Conservation (phyloP, 2,329 filamentous ascomycete genomes). For the Venturia asperata region DNA sequence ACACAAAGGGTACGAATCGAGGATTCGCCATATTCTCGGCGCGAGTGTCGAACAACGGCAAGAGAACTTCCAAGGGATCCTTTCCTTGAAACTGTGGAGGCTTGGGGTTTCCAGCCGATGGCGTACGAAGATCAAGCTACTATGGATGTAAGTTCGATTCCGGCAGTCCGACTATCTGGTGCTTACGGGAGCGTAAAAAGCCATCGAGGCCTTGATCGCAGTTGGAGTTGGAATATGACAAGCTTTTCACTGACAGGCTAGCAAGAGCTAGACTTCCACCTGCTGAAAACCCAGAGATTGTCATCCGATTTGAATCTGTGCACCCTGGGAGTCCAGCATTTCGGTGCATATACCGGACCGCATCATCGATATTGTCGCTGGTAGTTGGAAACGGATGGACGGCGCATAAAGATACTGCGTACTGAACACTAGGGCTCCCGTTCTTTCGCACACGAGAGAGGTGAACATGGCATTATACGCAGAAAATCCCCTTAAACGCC, state of each 20-base stretch:
- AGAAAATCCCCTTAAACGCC: constrained; percentile 40
- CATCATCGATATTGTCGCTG: constrained; percentile 40
- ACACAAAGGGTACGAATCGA: constrained; percentile 35
- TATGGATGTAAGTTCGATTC: background rate
- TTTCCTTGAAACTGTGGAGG: constrained; percentile 29
- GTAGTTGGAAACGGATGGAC: constrained; percentile 36
- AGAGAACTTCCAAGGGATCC: constrained; percentile 36
- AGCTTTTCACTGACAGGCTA: constrained; percentile 23
- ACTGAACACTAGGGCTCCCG: constrained; percentile 37
- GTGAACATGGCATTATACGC: constrained; percentile 35
- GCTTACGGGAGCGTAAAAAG: constrained; percentile 34
- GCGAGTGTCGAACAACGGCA: constrained; percentile 39
- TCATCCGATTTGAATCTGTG: constrained; percentile 37
- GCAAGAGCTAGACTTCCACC: constrained; percentile 41
- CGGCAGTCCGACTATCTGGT: background rate
- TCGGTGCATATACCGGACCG: constrained; percentile 35
- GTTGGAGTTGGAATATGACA: constrained; percentile 25
- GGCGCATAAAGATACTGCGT: constrained; percentile 39
- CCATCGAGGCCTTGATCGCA: constrained; percentile 35
- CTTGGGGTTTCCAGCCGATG: constrained; percentile 37
- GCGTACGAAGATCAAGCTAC: constrained; percentile 34
- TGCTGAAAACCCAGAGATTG: constrained; percentile 39
- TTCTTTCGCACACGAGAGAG: constrained; percentile 31
- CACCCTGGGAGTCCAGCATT: constrained; percentile 34
- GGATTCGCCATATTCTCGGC: constrained; percentile 28